Evolutionary conservation across 1,284 basidiomycete species (phyloP), one percentile per base, ranked within the genome.

Genomic region (Ustilago lituana): DNA sequence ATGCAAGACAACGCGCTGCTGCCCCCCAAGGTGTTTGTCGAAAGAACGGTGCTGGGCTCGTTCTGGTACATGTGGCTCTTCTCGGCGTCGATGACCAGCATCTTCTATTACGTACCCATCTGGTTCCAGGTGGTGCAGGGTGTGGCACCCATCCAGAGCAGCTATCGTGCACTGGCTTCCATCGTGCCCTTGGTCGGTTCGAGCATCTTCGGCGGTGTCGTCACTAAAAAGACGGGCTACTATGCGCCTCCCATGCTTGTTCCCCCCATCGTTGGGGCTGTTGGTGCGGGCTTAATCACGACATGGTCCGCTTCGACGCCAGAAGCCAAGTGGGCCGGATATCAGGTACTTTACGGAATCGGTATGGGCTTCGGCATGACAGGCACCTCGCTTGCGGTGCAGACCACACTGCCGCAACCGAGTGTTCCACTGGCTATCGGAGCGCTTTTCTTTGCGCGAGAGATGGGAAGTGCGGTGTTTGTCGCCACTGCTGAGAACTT

Each of bases 61-160:
- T 48, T 56, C 48, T 46, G 48, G 43, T 64, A 57, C 48, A 50
- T 51, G 56, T 45, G 38, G 33, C 40, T 58, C 29, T 40, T 58
- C 23, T 14, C 32, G 3, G 46, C 45, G 8, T 50, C 48, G 19
- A 64, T 52, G 47, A 52, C 49, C 26, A 24, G 49, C 26, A 32
- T 64, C 12, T 40, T 64, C 54, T 64, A 64, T 49, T 64, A 64
- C 44, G 22, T 64, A n/a, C 54, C 61, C n/a, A 27, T 57, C 26
- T 58, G 38, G 54, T 64, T 64, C 44, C 61, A 64, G 29, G 54
- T 53, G 20, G 44, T 64, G 15, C 26, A 51, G 35, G 46, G 43
- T 5, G 32, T 35, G 8, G 5, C 45, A 6, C 38, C 47, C 0
- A 39, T 62, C 36, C 17, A 43, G 31, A 46, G 45, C 36, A 50